These are phyloP conservation scores for Fusarium acutatum DNA, from an alignment of 2,329 filamentous ascomycete species.

Conservation along the genomic window DNA sequence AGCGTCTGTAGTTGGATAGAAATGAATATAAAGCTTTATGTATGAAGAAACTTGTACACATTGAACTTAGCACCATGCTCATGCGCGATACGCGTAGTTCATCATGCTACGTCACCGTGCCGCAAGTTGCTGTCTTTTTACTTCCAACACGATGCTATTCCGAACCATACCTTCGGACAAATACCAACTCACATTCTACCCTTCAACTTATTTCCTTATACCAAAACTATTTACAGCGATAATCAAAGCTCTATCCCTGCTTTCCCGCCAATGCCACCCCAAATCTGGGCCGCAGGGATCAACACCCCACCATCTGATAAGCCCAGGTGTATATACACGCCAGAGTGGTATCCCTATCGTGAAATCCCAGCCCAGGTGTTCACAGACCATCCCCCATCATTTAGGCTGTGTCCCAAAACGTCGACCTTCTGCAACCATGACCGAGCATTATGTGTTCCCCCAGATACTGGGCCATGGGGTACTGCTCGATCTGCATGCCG, in stretches of 20 bases:
- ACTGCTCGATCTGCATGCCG: background rate
- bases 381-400: background rate
- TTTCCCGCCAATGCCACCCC: background rate
- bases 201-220: rapidly evolving
- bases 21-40: rapidly evolving
- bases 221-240: rapidly evolving
- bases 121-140: background rate
- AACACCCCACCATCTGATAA: constrained; percentile 18
- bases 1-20: background rate
- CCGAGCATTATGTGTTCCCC: background rate
- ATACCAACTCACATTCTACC: rapidly evolving
- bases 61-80: rapidly evolving
- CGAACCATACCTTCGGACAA: background rate
- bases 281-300: background rate
- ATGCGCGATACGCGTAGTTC: background rate
- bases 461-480: background rate
- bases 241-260: rapidly evolving
- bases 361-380: background rate
- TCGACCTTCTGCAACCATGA: background rate
- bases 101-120: background rate
- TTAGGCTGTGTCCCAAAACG: constrained; percentile 6
- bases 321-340: constrained; percentile 19
- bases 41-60: rapidly evolving
- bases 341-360: constrained; percentile 25
- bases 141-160: background rate